Evolutionary conservation across 371 early-diverging fungal genomes (phyloP).

Genomic region (Apophysomyces sp.): DNA sequence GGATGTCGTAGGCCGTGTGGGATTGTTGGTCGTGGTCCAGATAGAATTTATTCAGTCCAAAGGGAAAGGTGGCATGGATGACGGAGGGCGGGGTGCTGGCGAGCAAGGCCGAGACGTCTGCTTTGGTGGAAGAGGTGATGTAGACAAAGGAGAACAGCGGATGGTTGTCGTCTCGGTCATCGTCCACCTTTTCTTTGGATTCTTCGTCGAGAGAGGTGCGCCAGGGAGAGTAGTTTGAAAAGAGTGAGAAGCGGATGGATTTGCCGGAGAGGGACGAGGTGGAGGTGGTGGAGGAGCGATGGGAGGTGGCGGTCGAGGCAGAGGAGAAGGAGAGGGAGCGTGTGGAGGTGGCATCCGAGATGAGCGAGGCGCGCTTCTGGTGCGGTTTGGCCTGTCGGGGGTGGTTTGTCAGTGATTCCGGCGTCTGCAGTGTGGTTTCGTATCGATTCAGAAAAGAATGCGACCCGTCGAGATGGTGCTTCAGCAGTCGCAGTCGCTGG

Average conservation of each 20-base stretch:
- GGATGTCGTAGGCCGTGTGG: constrained; percentile 26
- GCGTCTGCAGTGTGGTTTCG: constrained; percentile 10
- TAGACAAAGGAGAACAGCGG: constrained; percentile 18
- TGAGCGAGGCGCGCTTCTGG: neutral
- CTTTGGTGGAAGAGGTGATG: constrained; percentile 23
- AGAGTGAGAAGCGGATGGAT: neutral
- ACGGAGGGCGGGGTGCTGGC: constrained; percentile 13
- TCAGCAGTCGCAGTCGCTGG: constrained; percentile 9
- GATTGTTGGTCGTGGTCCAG: constrained; percentile 43
- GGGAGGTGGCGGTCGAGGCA: neutral
- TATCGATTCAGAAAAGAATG: constrained; percentile 29
- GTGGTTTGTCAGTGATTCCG: neutral
- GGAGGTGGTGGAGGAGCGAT: constrained; percentile 10
- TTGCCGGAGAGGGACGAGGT: neutral
- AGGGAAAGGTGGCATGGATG: constrained; percentile 25
- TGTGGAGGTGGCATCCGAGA: neutral
- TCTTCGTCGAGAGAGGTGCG: neutral
- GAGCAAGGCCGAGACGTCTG: constrained; percentile 20
- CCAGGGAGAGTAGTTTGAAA: constrained; percentile 4
- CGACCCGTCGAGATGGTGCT: constrained; percentile 21
- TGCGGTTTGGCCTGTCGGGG: neutral
- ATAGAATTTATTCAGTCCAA: constrained; percentile 30
- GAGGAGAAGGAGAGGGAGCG: constrained; percentile 9
- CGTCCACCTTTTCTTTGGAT: neutral
- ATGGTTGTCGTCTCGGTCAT: neutral